Evolutionary conservation across 306 rosid species (phyloP).

Genomic region (Ochetophila trinervis): DNA sequence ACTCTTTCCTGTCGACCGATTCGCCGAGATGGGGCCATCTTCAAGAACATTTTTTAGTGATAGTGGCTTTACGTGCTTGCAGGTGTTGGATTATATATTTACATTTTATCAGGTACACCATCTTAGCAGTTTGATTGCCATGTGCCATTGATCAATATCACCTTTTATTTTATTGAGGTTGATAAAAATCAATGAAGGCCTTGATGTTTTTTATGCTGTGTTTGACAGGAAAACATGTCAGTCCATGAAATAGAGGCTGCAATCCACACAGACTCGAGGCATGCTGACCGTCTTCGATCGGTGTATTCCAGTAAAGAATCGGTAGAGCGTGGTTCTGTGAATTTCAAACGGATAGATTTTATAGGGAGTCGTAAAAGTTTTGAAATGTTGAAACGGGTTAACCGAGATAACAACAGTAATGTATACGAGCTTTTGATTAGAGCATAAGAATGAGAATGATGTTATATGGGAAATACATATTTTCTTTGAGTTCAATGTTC

Average conservation of each 20-base stretch:
- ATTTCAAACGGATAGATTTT: conserved; percentile 72
- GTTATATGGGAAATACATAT: too few relatives aligned
- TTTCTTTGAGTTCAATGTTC: too few relatives aligned
- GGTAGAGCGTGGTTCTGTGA: conserved; percentile 40
- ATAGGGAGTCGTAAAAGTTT: conserved; percentile 83
- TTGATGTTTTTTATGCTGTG: background rate
- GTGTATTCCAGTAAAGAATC: conserved; percentile 69
- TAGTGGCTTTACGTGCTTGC: conserved; percentile 80
- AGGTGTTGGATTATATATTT: conserved; percentile 71
- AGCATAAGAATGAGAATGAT: conserved; percentile 42
- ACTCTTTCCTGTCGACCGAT: conserved; percentile 85
- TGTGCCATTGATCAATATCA: background rate
- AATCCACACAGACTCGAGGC: conserved; percentile 89
- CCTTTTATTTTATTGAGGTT: too few relatives aligned
- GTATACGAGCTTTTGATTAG: conserved; percentile 86
- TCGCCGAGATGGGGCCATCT: conserved; percentile 94
- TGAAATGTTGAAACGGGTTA: conserved; percentile 87
- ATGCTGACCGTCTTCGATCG: conserved; percentile 81
- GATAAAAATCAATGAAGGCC: background rate
- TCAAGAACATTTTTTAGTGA: conserved; percentile 64
- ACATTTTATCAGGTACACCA: conserved; percentile 80
- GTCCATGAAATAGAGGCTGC: conserved; percentile 74
- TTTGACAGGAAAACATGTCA: conserved; percentile 76
- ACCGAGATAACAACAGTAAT: conserved; percentile 79
- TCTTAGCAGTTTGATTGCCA: background rate